These are phyloP conservation scores for Heterobasidion irregulare DNA, from an alignment of 1,284 basidiomycete genomes.

Conservation along the genomic window DNA sequence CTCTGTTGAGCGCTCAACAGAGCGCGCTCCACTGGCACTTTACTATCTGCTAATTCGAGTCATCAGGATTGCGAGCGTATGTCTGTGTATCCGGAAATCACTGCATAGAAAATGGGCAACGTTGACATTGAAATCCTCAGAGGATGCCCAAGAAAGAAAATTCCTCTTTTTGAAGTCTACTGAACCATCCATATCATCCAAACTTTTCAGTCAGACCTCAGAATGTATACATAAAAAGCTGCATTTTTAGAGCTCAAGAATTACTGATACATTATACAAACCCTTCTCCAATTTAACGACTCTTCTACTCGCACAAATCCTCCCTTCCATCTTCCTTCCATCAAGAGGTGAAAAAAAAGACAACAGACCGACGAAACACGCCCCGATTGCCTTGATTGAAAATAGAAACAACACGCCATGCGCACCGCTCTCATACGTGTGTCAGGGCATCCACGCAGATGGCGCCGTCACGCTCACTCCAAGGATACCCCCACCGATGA, in stretches of 20 bases:
- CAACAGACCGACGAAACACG: neutral
- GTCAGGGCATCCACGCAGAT: slow-evolving; percentile 83
- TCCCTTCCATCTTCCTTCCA: neutral
- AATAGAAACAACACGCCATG: neutral
- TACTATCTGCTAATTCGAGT: too few relatives aligned
- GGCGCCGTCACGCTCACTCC: slow-evolving; percentile 87
- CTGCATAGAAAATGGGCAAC: too few relatives aligned
- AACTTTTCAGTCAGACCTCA: neutral
- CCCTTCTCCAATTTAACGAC: neutral
- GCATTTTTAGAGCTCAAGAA: neutral
- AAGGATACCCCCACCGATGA: slow-evolving; percentile 92
- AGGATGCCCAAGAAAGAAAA: too few relatives aligned
- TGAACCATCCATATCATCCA: neutral
- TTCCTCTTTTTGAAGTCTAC: too few relatives aligned
- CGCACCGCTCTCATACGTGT: slow-evolving; percentile 33
- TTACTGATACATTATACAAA: neutral
- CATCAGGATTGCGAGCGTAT: too few relatives aligned
- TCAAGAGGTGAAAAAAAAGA: neutral
- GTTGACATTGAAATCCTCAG: too few relatives aligned
- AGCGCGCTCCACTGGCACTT: too few relatives aligned
- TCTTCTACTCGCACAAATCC: neutral
- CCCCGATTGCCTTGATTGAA: neutral
- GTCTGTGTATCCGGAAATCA: too few relatives aligned
- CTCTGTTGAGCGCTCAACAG: too few relatives aligned
- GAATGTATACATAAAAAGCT: neutral